A percentile compares a stretch with the other conserved stretches of the same genome.
Conservation (phyloP, 2,329 filamentous ascomycete genomes). For the Monosporascus sp. region DNA sequence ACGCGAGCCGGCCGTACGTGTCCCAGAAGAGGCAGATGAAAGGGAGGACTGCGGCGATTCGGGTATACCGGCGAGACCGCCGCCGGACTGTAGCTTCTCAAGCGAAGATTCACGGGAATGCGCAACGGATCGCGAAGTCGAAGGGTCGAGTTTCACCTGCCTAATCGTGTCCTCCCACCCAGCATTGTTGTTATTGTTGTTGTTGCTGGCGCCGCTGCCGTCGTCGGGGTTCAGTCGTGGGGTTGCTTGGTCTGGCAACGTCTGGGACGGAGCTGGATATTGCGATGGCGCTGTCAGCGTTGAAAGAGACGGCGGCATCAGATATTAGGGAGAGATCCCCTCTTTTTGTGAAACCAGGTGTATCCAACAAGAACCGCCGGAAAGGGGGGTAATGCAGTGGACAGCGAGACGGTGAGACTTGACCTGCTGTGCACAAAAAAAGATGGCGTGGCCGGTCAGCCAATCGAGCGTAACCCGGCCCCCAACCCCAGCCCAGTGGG, state of each 20-base stretch:
- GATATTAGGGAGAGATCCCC: slow-evolving; percentile 14
- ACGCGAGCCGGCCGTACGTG: slow-evolving; percentile 37
- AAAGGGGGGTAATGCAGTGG: slow-evolving; percentile 13
- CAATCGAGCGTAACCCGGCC: background rate
- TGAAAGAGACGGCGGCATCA: slow-evolving; percentile 12
- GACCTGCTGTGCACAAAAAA: slow-evolving; percentile 10
- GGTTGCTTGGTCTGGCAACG: slow-evolving; percentile 52
- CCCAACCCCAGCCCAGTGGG: background rate
- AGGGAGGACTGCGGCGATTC: slow-evolving; percentile 24
- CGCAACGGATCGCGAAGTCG: slow-evolving; percentile 33
- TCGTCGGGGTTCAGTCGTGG: slow-evolving; percentile 34
- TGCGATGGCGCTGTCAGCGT: slow-evolving; percentile 21
- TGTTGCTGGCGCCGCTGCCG: background rate
- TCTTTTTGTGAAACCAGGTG: slow-evolving; percentile 24
- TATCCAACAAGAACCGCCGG: slow-evolving; percentile 8
- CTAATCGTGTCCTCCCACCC: slow-evolving; percentile 48
- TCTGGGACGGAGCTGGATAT: slow-evolving; percentile 51
- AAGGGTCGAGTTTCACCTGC: slow-evolving; percentile 36
- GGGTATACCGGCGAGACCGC: slow-evolving; percentile 24
- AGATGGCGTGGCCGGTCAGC: background rate
- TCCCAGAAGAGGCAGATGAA: slow-evolving; percentile 29
- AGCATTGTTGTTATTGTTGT: slow-evolving; percentile 32
- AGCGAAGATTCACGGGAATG: slow-evolving; percentile 56
- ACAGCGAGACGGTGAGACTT: slow-evolving; percentile 11
- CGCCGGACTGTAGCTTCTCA: slow-evolving; percentile 42